Conservation (phyloP, 2,329 filamentous ascomycete genomes). For the Aspergillus proliferans region DNA sequence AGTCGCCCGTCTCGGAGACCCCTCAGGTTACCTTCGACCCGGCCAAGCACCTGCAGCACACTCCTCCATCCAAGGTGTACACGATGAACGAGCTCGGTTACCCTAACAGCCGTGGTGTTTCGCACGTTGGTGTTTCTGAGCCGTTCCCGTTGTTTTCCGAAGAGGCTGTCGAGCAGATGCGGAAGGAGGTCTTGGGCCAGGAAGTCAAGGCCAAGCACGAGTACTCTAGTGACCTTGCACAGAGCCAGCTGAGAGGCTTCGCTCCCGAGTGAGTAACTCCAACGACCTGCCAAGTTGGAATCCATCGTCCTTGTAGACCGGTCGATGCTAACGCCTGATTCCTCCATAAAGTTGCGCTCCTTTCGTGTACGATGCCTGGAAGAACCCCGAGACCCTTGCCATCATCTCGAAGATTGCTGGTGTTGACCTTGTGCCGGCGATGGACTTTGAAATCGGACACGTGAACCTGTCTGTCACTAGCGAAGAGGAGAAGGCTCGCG, state of each 20-base stretch:
- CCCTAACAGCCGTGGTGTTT: constrained; percentile 51
- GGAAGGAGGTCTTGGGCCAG: constrained; percentile 55
- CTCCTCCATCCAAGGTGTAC: constrained; percentile 46
- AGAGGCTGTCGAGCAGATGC: constrained; percentile 57
- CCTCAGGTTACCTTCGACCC: constrained; percentile 45
- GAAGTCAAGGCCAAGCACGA: constrained; percentile 52
- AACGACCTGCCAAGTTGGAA: not conserved
- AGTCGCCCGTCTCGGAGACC: constrained; percentile 11
- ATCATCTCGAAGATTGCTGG: constrained; percentile 50
- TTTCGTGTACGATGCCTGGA: constrained; percentile 60
- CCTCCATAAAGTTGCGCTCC: constrained; percentile 49
- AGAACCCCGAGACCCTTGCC: constrained; percentile 44
- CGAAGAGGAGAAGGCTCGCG: constrained; percentile 41
- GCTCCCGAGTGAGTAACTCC: constrained; percentile 46
- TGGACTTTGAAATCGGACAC: constrained; percentile 53
- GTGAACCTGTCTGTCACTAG: constrained; percentile 50
- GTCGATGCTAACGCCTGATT: not conserved
- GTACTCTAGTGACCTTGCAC: constrained; percentile 54
- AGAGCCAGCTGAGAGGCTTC: constrained; percentile 52
- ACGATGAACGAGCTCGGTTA: constrained; percentile 59
- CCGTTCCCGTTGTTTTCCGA: constrained; percentile 59
- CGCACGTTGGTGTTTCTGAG: constrained; percentile 57
- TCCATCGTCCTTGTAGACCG: not conserved
- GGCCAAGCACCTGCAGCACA: constrained; percentile 50
- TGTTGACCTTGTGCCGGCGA: constrained; percentile 49